These are phyloP conservation scores for Calycina herbarum DNA, from an alignment of 2,329 filamentous ascomycete genomes.

Conservation along the genomic window DNA sequence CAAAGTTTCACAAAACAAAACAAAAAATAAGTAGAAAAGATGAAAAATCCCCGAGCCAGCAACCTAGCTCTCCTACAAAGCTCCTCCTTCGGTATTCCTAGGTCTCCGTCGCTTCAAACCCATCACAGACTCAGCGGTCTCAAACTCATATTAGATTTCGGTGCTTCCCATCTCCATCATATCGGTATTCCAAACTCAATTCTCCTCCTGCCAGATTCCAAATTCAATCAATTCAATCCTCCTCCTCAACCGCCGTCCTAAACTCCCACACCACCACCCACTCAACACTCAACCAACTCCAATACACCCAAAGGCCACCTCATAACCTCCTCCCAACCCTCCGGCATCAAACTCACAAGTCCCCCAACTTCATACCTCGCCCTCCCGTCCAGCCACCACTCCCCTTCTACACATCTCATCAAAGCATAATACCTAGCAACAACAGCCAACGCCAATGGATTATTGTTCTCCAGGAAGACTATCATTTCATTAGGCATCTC, in stretches of 20 bases:
- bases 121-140: too few species aligned
- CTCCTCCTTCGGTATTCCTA: too few species aligned
- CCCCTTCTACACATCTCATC: constrained; percentile 16
- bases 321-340: constrained; percentile 16
- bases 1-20: too few species aligned
- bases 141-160: too few species aligned
- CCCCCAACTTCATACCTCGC: constrained; percentile 19
- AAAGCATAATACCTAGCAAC: constrained; percentile 19
- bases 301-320: constrained; percentile 17
- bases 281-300: neutral
- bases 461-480: constrained; percentile 9
- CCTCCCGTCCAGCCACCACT: constrained; percentile 20
- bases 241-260: neutral
- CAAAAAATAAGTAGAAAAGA: too few species aligned
- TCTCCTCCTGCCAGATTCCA: neutral
- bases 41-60: too few species aligned
- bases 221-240: neutral
- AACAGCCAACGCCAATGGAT: constrained; percentile 16
- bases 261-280: neutral
- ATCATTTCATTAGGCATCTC: constrained; percentile 9
- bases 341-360: constrained; percentile 12
- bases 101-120: too few species aligned
- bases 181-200: neutral
- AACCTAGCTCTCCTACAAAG: too few species aligned
- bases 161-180: too few species aligned